Conservation (phyloP, 768 basidiomycete species). For the Amanita subjunquillea region DNA sequence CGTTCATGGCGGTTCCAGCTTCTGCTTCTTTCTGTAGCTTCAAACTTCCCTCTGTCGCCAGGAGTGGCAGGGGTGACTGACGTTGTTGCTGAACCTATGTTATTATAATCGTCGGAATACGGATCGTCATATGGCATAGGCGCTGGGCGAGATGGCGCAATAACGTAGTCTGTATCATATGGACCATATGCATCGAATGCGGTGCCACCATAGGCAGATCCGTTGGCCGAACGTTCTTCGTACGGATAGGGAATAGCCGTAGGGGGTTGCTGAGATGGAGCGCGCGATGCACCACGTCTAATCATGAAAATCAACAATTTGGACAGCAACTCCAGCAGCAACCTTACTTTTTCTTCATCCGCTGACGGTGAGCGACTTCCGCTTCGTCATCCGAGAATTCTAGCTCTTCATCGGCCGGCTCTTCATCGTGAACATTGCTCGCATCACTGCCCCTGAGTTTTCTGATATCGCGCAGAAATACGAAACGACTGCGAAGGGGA, state of each 20-base stretch:
- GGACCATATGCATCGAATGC: conserved; percentile 59
- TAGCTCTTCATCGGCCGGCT: conserved; percentile 78
- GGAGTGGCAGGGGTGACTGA: background rate
- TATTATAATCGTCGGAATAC: conserved; percentile 40
- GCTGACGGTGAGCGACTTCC: conserved; percentile 64
- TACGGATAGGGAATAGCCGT: conserved; percentile 43
- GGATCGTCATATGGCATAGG: conserved; percentile 78
- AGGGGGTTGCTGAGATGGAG: conserved; percentile 46
- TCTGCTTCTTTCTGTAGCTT: background rate
- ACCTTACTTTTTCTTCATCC: conserved; percentile 48
- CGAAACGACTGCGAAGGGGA: conserved; percentile 69
- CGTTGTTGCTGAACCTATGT: conserved; percentile 16
- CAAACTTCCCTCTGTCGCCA: background rate
- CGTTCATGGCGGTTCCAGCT: conserved; percentile 8
- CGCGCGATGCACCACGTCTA: conserved; percentile 46
- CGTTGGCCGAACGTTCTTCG: conserved; percentile 44
- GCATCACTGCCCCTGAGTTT: conserved; percentile 83
- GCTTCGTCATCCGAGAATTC: conserved; percentile 96
- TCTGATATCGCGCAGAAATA: conserved; percentile 67
- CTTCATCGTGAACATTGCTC: conserved; percentile 91
- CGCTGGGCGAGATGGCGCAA: conserved; percentile 48
- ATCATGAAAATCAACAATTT: conserved; percentile 1
- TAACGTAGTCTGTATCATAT: conserved; percentile 55
- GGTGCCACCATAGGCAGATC: conserved; percentile 35
- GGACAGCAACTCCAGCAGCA: conserved; percentile 2